A percentile compares a stretch with the other conserved stretches of the same genome.
These are phyloP conservation scores for Petunia axillaris DNA, from an alignment of 257 asterid genomes.

Conservation along the genomic window DNA sequence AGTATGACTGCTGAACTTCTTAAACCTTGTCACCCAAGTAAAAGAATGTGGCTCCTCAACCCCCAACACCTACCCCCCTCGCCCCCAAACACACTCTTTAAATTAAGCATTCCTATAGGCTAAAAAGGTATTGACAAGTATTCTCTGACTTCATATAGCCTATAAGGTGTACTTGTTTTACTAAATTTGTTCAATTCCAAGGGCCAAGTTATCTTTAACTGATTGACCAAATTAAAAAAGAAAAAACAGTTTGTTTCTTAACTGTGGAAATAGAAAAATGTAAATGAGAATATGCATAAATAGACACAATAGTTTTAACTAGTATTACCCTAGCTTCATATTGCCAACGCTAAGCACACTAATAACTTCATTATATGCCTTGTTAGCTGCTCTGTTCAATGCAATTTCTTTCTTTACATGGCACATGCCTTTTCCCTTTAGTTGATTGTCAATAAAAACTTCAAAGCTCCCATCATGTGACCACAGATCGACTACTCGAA, in stretches of 20 bases:
- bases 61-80: too few relatives aligned
- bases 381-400: constrained; percentile 74
- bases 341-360: constrained; percentile 37
- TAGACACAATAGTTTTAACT: neutral
- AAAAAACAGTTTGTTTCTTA: neutral
- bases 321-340: neutral
- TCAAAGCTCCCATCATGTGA: constrained; percentile 54
- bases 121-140: too few relatives aligned
- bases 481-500: constrained; percentile 67
- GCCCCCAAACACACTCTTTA: too few relatives aligned
- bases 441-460: constrained; percentile 57
- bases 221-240: neutral
- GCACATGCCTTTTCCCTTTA: constrained; percentile 70
- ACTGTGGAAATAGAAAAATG: neutral
- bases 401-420: constrained; percentile 74
- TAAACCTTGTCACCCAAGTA: too few relatives aligned
- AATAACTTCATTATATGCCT: constrained; percentile 63
- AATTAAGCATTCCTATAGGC: too few relatives aligned
- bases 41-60: too few relatives aligned
- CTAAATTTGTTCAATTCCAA: too few relatives aligned
- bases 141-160: too few relatives aligned
- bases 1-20: too few relatives aligned
- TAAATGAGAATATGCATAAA: neutral
- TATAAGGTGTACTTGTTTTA: too few relatives aligned
- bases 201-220: too few relatives aligned